Evolutionary conservation across 2,329 filamentous ascomycete genomes (phyloP), one percentile per base, ranked within the genome.

Genomic region (Clarireedia paspali): DNA sequence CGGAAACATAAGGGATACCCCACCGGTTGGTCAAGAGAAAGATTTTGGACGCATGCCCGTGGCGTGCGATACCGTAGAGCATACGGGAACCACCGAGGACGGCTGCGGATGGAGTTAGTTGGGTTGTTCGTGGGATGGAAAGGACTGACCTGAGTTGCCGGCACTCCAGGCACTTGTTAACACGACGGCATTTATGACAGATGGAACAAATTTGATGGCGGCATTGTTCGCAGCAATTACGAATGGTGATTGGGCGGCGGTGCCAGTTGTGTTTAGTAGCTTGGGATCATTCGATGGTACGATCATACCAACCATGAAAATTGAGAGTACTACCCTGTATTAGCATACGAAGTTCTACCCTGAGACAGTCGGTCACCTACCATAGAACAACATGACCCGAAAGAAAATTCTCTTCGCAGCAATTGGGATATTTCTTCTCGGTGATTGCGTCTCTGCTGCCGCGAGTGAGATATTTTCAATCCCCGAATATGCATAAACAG

Each of bases 101-200:
- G 64, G 79, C 82, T 53, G 26, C 1, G 2, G 5, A n/a, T 6
- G 46, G 24, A 48, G 44, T 23, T 23, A 23, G 39, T 20, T 6
- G 12, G 12, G 3, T 20, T n/a, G 15, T 6, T 10, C 10, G 5
- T 15, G 5, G 3, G 2, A 2, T 2, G 5, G 2, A 23, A 6
- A 3, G 6, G 3, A 26, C 30, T 12, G 7, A 50, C 53, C 53
- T 62, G 85, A 81, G 62, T 90, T 90, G 0, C 80, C 83, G 0
- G 86, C 78, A 0, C 85, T 89, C 71, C 82, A 85, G 0, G 84
- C 86, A 0, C 84, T 87, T 0, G 84, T 88, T 61, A 91, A 76
- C 62, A 91, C 84, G 24, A 91, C 76, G 34, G 86, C 87, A 68
- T 92, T 92, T 70, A 92, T 84, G 53, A 91, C 79, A 6, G 81